Conservation (phyloP, 164 flowering plant species). For the Magnolia sinica region DNA sequence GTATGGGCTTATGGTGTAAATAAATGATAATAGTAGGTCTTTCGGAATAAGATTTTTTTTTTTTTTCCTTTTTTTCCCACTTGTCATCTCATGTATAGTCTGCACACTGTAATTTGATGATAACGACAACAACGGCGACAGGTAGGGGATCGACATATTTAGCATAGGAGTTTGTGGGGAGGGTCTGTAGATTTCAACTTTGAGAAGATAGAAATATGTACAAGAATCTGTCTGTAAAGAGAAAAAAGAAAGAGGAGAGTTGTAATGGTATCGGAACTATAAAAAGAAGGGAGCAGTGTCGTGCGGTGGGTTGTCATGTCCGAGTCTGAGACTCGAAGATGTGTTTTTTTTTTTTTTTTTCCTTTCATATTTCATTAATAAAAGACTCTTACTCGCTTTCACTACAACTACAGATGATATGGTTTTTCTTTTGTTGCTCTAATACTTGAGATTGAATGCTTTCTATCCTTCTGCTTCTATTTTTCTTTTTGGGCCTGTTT, state of each 20-base stretch:
- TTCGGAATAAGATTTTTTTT: not conserved
- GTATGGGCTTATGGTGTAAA: constrained; percentile 1
- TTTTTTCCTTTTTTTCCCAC: not conserved
- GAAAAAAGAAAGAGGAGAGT: not conserved
- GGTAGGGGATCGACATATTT: not conserved
- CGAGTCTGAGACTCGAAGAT: not conserved
- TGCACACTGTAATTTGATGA: constrained; percentile 2
- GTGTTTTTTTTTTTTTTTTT: too few relatives aligned
- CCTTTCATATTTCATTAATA: too few relatives aligned
- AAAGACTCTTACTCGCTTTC: too few relatives aligned
- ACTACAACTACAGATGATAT: too few relatives aligned
- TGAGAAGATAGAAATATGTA: not conserved
- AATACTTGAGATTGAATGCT: too few relatives aligned
- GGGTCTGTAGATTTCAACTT: not conserved
- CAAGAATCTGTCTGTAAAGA: not conserved
- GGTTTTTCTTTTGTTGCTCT: too few relatives aligned
- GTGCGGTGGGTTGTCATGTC: not conserved
- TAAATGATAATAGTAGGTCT: constrained; percentile 6
- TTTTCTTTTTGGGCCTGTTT: too few relatives aligned
- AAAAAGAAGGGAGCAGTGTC: not conserved
- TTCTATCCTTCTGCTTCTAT: too few relatives aligned
- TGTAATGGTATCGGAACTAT: not conserved
- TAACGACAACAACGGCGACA: not conserved
- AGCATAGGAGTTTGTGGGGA: not conserved
- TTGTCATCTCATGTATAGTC: constrained; percentile 2